Percentiles rank a stretch among this genome's conserved stretches.
Conservation (phyloP, 2,329 filamentous ascomycete species). For the Ascochyta viciae-villosae region DNA sequence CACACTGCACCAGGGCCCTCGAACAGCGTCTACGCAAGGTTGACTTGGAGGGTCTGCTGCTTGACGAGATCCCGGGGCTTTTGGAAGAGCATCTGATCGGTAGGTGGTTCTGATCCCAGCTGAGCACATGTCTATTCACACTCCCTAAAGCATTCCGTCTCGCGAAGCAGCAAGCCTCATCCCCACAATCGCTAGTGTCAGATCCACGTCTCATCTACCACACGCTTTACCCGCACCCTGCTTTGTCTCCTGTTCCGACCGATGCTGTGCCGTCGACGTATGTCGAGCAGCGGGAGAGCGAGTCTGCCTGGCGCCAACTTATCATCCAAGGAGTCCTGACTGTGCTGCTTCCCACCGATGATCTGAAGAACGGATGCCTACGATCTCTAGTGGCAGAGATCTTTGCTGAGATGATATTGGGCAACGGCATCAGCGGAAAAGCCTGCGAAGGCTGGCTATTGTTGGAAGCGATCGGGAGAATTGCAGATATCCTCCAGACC, state of each 20-base stretch:
- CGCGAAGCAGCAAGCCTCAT: slow-evolving; percentile 63
- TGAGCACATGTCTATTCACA: slow-evolving; percentile 34
- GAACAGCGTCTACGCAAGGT: slow-evolving; percentile 85
- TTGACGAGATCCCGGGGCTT: slow-evolving; percentile 87
- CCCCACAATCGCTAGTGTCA: slow-evolving; percentile 65
- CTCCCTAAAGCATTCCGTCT: slow-evolving; percentile 71
- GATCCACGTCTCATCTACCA: slow-evolving; percentile 79
- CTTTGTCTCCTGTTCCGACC: slow-evolving; percentile 77
- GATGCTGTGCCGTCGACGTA: slow-evolving; percentile 59
- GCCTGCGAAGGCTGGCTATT: slow-evolving; percentile 87
- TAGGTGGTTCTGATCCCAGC: slow-evolving; percentile 53
- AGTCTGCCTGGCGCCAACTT: slow-evolving; percentile 83
- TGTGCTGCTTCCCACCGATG: slow-evolving; percentile 87
- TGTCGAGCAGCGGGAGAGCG: slow-evolving; percentile 74
- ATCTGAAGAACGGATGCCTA: slow-evolving; percentile 86
- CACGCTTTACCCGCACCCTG: slow-evolving; percentile 79
- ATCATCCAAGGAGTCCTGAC: slow-evolving; percentile 84
- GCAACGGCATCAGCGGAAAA: slow-evolving; percentile 79
- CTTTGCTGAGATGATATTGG: slow-evolving; percentile 87
- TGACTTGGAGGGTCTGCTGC: slow-evolving; percentile 79
- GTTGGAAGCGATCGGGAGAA: slow-evolving; percentile 82
- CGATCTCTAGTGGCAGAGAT: slow-evolving; percentile 85
- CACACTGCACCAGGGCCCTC: slow-evolving; percentile 85
- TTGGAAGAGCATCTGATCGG: slow-evolving; percentile 81
- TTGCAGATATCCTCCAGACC: slow-evolving; percentile 59